Percentiles rank a stretch among this genome's conserved stretches.
phyloP scores from a whole-genome alignment of 2,329 filamentous ascomycete genomes.

The Venturiaceae sp. region DNA sequence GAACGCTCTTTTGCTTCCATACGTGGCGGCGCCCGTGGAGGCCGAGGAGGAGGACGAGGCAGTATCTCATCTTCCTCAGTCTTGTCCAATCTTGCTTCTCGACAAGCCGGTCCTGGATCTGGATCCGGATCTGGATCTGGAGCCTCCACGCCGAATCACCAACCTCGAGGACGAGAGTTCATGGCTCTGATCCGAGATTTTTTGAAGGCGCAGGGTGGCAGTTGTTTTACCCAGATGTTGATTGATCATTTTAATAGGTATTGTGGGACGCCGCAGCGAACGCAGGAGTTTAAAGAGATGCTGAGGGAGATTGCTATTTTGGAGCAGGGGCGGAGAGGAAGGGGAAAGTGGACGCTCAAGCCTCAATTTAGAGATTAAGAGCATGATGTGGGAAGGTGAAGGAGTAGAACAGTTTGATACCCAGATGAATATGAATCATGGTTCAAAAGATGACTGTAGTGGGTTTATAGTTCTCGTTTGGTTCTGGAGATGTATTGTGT shows the following conservation, averaged over 20 bases:
- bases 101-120: slow-evolving; percentile 8
- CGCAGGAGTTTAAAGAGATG: slow-evolving; percentile 72
- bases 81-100: slow-evolving; percentile 26
- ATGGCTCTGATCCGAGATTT: slow-evolving; percentile 60
- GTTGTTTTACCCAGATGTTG: slow-evolving; percentile 72
- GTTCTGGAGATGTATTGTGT: no score
- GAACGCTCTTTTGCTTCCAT: slow-evolving; percentile 30
- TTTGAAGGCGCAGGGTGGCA: slow-evolving; percentile 66
- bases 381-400: neutral
- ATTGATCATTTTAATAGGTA: slow-evolving; percentile 84
- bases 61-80: slow-evolving; percentile 31
- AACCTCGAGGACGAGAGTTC: slow-evolving; percentile 32
- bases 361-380: slow-evolving; percentile 33
- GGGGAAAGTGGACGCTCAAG: slow-evolving; percentile 50
- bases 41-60: slow-evolving; percentile 18
- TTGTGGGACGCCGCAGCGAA: slow-evolving; percentile 59
- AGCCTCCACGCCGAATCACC: slow-evolving; percentile 8
- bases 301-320: slow-evolving; percentile 67
- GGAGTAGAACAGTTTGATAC: neutral
- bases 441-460: no score
- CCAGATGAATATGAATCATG: no score
- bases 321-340: slow-evolving; percentile 40
- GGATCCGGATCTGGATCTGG: slow-evolving; percentile 2
- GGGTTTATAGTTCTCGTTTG: no score
- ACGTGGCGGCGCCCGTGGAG: slow-evolving; percentile 10